A percentile compares a stretch with the other conserved stretches of the same genome.
phyloP scores from a whole-genome alignment of 106 monocot species.

The Agapanthus africanus region DNA sequence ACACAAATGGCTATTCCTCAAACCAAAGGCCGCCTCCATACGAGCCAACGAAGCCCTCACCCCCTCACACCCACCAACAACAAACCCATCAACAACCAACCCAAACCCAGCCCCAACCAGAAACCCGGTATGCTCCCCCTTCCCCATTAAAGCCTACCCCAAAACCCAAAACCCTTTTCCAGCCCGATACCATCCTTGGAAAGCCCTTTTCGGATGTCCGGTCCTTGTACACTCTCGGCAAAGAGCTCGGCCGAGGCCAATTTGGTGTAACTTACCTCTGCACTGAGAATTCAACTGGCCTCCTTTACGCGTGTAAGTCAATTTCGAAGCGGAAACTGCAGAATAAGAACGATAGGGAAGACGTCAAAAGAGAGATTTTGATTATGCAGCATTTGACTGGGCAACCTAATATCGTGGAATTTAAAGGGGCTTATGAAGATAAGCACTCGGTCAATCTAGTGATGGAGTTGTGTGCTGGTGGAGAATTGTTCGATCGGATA shows the following conservation, averaged over 20 bases:
- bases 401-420: constrained; percentile 37
- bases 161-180: background rate
- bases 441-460: constrained; percentile 29
- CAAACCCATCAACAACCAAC: background rate
- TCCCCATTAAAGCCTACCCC: constrained; percentile 9
- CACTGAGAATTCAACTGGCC: constrained; percentile 27
- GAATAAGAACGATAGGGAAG: constrained; percentile 28
- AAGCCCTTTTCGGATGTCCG: constrained; percentile 26
- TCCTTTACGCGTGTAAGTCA: constrained; percentile 29
- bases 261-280: constrained; percentile 36
- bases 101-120: constrained; percentile 5
- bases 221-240: constrained; percentile 24
- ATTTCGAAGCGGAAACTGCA: constrained; percentile 34
- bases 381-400: constrained; percentile 39
- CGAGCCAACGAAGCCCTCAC: constrained; percentile 5
- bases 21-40: background rate
- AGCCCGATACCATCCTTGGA: constrained; percentile 29
- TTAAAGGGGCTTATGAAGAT: constrained; percentile 36
- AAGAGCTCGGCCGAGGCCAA: constrained; percentile 35
- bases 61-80: constrained; percentile 7
- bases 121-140: constrained; percentile 5
- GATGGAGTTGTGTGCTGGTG: constrained; percentile 34
- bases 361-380: constrained; percentile 28
- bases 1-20: constrained; percentile 11
- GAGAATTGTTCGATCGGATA: constrained; percentile 36